Evolutionary conservation across 2,329 filamentous ascomycete species (phyloP), one percentile per base, ranked within the genome.

Genomic region (Coniochaeta ligniaria): DNA sequence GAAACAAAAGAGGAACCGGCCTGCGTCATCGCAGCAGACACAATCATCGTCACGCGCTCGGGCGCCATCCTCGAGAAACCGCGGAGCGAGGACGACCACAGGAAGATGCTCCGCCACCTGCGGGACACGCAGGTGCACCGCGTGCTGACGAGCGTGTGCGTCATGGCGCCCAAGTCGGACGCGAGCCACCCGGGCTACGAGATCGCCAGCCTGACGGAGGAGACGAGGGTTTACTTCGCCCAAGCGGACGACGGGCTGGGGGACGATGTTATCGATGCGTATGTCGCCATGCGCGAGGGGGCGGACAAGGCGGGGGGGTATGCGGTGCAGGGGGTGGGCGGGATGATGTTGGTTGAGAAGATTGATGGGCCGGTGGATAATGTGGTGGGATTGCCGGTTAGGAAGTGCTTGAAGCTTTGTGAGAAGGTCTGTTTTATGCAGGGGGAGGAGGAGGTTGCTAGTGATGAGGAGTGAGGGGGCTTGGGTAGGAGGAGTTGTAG

Each of bases 271-370:
- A 87, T 98, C 62, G 79, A 91, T 67, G 84, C 78, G 6, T 93
- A 93, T 71, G 89, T 93, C 61, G 83, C 81, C 70, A 97, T 94
- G 24, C 82, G 94, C 60, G 95, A 99, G 78, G 95, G 95, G 1
- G 92, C 86, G 12, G 95, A 98, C 74, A 99, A 98, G 80, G 95
- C 95, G 0, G 95, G 95, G 2, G 95, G 95, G 0, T 99, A 99
- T 74, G 95, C 92, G 1, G 84, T 99, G 59, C 95, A 99, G 75
- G 95, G 94, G 0, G 79, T 94, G 12, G 95, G 91, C 1, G 89
- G 90, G 9, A 87, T 97, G 72, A 80, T 99, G 62, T 75, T 99
- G 61, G 87, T 99, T 14, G 92, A 97, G 73, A 89, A 83, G 73
- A 90, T 99, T 65, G 91, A 96, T 65, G 95, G 95, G 12, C 87